These are phyloP conservation scores for Eimeria zaria DNA, from an alignment of 169 alveolate genomes.

Conservation along the genomic window DNA sequence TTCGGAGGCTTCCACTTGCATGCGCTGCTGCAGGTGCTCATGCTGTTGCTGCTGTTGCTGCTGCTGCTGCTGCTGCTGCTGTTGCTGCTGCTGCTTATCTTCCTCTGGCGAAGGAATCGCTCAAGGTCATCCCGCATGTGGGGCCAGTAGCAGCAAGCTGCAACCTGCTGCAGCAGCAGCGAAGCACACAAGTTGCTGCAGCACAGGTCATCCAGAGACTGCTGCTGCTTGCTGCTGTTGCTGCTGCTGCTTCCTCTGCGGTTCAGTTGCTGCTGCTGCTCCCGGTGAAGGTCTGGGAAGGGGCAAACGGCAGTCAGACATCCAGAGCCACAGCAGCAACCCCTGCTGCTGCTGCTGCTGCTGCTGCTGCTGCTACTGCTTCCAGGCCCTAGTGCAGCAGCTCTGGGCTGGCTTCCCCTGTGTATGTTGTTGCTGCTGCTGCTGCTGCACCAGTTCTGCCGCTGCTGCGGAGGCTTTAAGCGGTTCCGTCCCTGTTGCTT, in stretches of 20 bases:
- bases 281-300: slow-evolving; percentile 6
- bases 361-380: slow-evolving; percentile 15
- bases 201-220: slow-evolving; percentile 9
- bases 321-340: slow-evolving; percentile 41
- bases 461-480: background rate
- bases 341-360: slow-evolving; percentile 20
- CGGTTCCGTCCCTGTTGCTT: slow-evolving; percentile 7
- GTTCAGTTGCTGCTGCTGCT: slow-evolving; percentile 56
- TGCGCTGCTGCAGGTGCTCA: slow-evolving; percentile 12
- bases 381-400: slow-evolving; percentile 22
- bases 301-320: background rate
- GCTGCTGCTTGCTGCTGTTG: slow-evolving; percentile 3
- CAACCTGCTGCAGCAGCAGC: slow-evolving; percentile 57
- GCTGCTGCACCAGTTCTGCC: background rate
- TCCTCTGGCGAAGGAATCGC: slow-evolving; percentile 14
- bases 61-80: slow-evolving; percentile 57
- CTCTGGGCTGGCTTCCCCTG: background rate
- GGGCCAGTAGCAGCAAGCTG: slow-evolving; percentile 73
- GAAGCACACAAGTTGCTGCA: slow-evolving; percentile 60
- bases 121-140: slow-evolving; percentile 16
- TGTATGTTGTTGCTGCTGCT: background rate
- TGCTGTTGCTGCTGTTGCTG: slow-evolving; percentile 55
- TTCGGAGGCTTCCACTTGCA: slow-evolving; percentile 4
- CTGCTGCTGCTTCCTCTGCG: slow-evolving; percentile 36
- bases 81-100: slow-evolving; percentile 45